Base-by-base conservation (phyloP, 768 basidiomycete genomes). In the Podaxis sp. region DNA sequence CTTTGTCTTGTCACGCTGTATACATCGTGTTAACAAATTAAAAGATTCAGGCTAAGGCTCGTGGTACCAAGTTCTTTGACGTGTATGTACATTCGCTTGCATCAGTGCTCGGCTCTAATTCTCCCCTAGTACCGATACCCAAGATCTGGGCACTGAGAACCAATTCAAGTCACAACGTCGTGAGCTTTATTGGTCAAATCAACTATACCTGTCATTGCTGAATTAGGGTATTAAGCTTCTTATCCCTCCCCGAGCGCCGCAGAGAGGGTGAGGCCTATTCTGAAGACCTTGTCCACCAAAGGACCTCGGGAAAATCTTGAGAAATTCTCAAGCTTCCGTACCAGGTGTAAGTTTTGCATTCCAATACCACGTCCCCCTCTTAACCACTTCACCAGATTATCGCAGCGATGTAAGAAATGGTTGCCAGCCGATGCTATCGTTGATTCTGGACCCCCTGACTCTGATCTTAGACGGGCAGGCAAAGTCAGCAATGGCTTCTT, bases 51-150 rank as follows among this genome's bases (percentile, higher is more conserved):
- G 83, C 87, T 64, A 96, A 91, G 75, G 87, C 87, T 55, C 80
- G 83, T 66, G 93, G 93, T 65, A 69, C 87, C 76, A 88, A 84
- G 58, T 96, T 95, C 82, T 91, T 96, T 77, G 95, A 96, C 74
- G 82, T 96, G 90, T 92, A 74, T 77, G 79, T 66, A 46, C 46
- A 41, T 50, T 60, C 44, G 22, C 36, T 56, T 58, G 40, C 38
- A 62, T 58, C 30, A 15, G 49, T 26, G 36, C 67, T 56, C 65
- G 52, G 54, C 49, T 63, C 66, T 66, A 51, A 63, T 66, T 44
- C 58, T 58, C 30, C 48, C 64, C 40, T 66, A 93, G 92, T 52
- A 93, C 93, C 60, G 90, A 94, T 62, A 84, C 89, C n/a, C 86
- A 80, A 68, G 77, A 85, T 52, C 78, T 90, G 41, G 87, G 82